phyloP scores from a whole-genome alignment of 2,329 filamentous ascomycete species.

The Ophiosphaerella korrae region DNA sequence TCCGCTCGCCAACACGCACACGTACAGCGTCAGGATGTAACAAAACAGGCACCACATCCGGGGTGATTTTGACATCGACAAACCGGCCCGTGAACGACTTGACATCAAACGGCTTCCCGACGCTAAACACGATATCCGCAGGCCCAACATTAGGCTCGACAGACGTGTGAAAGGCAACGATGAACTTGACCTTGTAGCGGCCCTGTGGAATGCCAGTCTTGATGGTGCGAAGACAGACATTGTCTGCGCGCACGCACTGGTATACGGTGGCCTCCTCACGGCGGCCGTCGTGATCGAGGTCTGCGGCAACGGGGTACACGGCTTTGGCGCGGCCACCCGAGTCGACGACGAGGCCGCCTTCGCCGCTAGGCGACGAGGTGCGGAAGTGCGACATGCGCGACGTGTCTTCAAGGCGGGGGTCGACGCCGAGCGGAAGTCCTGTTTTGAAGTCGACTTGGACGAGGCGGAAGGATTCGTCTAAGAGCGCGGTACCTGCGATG shows the following conservation, averaged over 20 bases:
- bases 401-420: slow-evolving; percentile 24
- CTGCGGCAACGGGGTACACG: slow-evolving; percentile 43
- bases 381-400: slow-evolving; percentile 30
- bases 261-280: slow-evolving; percentile 44
- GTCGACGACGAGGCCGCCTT: slow-evolving; percentile 38
- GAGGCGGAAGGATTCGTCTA: slow-evolving; percentile 37
- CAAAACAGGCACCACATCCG: slow-evolving; percentile 45
- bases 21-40: slow-evolving; percentile 46
- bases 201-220: slow-evolving; percentile 47
- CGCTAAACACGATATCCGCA: slow-evolving; percentile 42
- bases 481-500: slow-evolving; percentile 36
- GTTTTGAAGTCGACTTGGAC: slow-evolving; percentile 48
- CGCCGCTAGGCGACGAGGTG: slow-evolving; percentile 34
- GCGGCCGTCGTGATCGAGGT: slow-evolving; percentile 43
- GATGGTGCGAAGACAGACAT: slow-evolving; percentile 43
- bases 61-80: slow-evolving; percentile 47
- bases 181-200: slow-evolving; percentile 44
- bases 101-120: slow-evolving; percentile 44
- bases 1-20: slow-evolving; percentile 37
- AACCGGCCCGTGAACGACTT: slow-evolving; percentile 36
- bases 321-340: slow-evolving; percentile 31
- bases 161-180: slow-evolving; percentile 37
- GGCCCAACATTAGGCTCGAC: slow-evolving; percentile 20
- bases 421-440: slow-evolving; percentile 36
- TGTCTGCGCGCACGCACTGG: slow-evolving; percentile 38